Conservation (phyloP, 2,329 filamentous ascomycete genomes). For the Acrodontium crateriforme region DNA sequence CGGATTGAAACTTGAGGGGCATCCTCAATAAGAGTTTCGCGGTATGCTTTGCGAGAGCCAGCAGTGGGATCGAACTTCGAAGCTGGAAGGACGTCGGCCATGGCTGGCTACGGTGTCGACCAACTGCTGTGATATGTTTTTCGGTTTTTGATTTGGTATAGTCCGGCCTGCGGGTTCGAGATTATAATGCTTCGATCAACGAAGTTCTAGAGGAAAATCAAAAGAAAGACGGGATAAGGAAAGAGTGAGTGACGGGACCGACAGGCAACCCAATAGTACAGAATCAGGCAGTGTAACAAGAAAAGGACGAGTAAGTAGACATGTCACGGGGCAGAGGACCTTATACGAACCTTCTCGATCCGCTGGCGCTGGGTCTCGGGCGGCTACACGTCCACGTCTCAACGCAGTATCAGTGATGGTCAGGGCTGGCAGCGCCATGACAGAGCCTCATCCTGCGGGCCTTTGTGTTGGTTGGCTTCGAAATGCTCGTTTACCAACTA, state of each 20-base stretch:
- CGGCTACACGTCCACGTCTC: too few relatives aligned
- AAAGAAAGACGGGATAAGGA: constrained; percentile 11
- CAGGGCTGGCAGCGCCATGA: too few relatives aligned
- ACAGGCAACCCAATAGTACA: constrained; percentile 13
- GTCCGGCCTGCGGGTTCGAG: constrained; percentile 8
- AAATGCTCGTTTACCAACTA: too few relatives aligned
- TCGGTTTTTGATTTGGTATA: constrained; percentile 4
- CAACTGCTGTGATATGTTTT: too few relatives aligned
- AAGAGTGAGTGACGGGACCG: too few relatives aligned
- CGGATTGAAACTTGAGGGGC: constrained; percentile 24
- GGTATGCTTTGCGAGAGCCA: constrained; percentile 37
- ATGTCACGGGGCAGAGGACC: constrained; percentile 10
- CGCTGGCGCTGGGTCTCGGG: too few relatives aligned
- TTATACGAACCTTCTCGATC: constrained; percentile 18
- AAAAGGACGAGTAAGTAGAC: too few relatives aligned
- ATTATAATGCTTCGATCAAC: constrained; percentile 9
- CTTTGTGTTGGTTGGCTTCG: too few relatives aligned
- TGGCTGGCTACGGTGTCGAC: too few relatives aligned
- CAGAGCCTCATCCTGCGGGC: too few relatives aligned
- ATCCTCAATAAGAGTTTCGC: constrained; percentile 52
- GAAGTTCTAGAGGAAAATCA: constrained; percentile 17
- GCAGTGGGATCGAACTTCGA: constrained; percentile 41
- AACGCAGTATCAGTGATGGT: too few relatives aligned
- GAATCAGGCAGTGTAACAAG: too few relatives aligned
- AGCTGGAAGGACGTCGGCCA: constrained; percentile 35